Percentiles rank a stretch among this genome's conserved stretches.
Evolutionary conservation across 2,329 filamentous ascomycete genomes (phyloP).

Genomic region (Exserohilum rostratum): DNA sequence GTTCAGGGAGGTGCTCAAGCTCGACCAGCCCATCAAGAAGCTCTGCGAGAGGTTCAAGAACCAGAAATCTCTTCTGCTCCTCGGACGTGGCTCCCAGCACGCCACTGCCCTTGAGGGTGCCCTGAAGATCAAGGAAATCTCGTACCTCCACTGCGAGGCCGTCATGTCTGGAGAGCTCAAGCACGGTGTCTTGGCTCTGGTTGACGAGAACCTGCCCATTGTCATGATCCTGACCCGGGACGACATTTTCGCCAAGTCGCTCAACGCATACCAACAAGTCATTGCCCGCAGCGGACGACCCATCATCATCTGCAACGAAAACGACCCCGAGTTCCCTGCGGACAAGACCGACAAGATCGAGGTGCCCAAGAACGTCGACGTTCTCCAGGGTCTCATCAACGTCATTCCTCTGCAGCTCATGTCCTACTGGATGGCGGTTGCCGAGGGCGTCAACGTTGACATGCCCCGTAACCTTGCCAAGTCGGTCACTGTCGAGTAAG

Average conservation of each 20-base stretch:
- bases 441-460: slow-evolving; percentile 95
- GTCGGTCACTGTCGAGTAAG: slow-evolving; percentile 97
- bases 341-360: slow-evolving; percentile 96
- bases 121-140: slow-evolving; percentile 99
- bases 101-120: slow-evolving; percentile 95
- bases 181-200: slow-evolving; percentile 95
- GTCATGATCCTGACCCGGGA: slow-evolving; percentile 99
- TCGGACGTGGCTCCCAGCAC: slow-evolving; percentile 95
- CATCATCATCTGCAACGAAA: slow-evolving; percentile 96
- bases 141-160: slow-evolving; percentile 98
- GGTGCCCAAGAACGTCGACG: slow-evolving; percentile 93
- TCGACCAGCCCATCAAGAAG: slow-evolving; percentile 92
- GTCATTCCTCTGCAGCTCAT: slow-evolving; percentile 97
- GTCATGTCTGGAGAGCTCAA: slow-evolving; percentile 99
- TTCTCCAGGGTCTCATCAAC: slow-evolving; percentile 94
- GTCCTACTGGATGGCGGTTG: slow-evolving; percentile 97
- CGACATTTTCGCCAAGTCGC: slow-evolving; percentile 95
- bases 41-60: slow-evolving; percentile 94
- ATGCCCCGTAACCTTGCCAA: slow-evolving; percentile 99
- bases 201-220: slow-evolving; percentile 97
- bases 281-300: slow-evolving; percentile 94
- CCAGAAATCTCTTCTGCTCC: slow-evolving; percentile 92
- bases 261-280: slow-evolving; percentile 99
- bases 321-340: slow-evolving; percentile 85
- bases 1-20: slow-evolving; percentile 88